A percentile compares a stretch with the other conserved stretches of the same genome.
phyloP scores from a whole-genome alignment of 176 grass and related monocot genomes.

The Juncus effusus region DNA sequence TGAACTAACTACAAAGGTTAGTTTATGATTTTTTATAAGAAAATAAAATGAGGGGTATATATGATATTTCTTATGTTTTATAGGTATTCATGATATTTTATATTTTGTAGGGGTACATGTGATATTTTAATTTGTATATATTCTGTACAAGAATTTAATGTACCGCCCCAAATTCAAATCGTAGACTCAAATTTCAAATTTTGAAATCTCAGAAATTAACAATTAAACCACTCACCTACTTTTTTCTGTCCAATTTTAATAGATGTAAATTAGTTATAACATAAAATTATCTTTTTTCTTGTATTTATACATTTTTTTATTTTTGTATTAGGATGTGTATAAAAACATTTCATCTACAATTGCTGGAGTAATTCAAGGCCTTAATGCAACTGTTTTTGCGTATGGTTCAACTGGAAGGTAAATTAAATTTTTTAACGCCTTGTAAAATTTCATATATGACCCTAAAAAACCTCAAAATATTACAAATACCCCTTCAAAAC shows the following conservation, averaged over 20 bases:
- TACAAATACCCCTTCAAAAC: too few species aligned
- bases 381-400: conserved; percentile 97
- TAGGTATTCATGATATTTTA: too few species aligned
- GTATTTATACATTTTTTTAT: conserved; percentile 5
- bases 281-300: conserved; percentile 8
- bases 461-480: too few species aligned
- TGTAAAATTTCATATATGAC: background rate
- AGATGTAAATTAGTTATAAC: background rate
- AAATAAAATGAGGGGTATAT: too few species aligned
- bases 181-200: too few species aligned
- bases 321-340: conserved; percentile 67
- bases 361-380: conserved; percentile 88
- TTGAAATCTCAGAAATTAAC: conserved; percentile 20
- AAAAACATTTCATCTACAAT: conserved; percentile 89
- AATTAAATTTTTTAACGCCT: background rate
- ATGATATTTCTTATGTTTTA: too few species aligned
- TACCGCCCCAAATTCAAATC: too few species aligned
- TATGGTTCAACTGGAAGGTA: conserved; percentile 99
- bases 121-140: too few species aligned
- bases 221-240: conserved; percentile 20
- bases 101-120: too few species aligned
- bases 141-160: too few species aligned
- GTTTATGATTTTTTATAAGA: too few species aligned
- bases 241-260: background rate
- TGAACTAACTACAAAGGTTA: too few species aligned